Evolutionary conservation across 306 rosid genomes (phyloP), one percentile per base, ranked within the genome.

Genomic region (Fagus crenata): DNA sequence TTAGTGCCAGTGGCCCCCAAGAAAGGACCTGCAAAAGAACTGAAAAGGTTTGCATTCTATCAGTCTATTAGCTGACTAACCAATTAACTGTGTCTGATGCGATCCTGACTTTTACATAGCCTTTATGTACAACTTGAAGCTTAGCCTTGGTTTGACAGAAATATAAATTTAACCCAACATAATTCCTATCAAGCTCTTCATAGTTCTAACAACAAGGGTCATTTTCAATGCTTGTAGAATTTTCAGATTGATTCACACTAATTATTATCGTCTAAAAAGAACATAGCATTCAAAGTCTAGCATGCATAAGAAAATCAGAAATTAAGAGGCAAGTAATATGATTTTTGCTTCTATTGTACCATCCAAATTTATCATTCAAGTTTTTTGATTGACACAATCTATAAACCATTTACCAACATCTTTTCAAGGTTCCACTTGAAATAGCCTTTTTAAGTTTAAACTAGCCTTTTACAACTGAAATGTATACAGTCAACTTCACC

Each of bases 21-120:
- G 98, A 89, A 43, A 92, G 58, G 70, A 89, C 83, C 93, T 94
- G 98, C 91, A 94, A 80, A 69, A 89, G 53, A 72, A 84, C 98
- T 92, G 96, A 76, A 28, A 81, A 78, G 28, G 72, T 79, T 82
- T 69, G 80, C 76, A 81, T 81, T 60, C 75, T 78, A 76, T 81
- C 65, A 81, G 84, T 58, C 46, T 40, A 28, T 28, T 46, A 82
- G 54, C 13, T 35, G 22, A 40, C 18, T 64, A 31, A 53, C 9
- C 74, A 53, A 81, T 46, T 31, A 65, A 53, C 28, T 15, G 42
- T 17, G 22, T 46, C 51, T 9, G 2, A 46, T 17, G 4, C 18
- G 55, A 77, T 33, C 56, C 12, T 54, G 22, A 22, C 58, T 53
- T 53, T 39, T 4, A 65, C 36, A 61, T 12, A 65, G 58, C 41